phyloP scores from a whole-genome alignment of 2,329 filamentous ascomycete genomes.

The Pyricularia pennisetigena region DNA sequence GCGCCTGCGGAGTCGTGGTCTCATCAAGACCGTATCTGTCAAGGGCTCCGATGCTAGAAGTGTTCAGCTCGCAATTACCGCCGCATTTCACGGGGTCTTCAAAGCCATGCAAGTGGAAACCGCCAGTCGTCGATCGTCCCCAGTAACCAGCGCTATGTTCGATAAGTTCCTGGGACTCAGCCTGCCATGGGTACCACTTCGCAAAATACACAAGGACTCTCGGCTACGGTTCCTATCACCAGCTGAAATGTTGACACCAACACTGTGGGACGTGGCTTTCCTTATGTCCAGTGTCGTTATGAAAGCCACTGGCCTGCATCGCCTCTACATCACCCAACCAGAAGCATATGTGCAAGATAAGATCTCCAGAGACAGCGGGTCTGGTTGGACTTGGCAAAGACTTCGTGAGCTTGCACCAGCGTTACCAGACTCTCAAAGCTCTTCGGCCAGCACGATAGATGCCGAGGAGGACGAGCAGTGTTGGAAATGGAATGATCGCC shows the following conservation, averaged over 20 bases:
- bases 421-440: constrained; percentile 30
- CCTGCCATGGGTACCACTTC: constrained; percentile 63
- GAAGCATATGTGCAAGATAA: constrained; percentile 63
- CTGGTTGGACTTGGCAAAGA: constrained; percentile 62
- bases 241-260: constrained; percentile 63
- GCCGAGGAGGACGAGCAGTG: constrained; percentile 53
- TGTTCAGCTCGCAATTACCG: constrained; percentile 52
- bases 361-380: constrained; percentile 30
- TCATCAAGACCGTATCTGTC: constrained; percentile 55
- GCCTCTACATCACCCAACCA: constrained; percentile 67
- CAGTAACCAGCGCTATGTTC: constrained; percentile 10
- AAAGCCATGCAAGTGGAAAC: constrained; percentile 29
- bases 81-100: constrained; percentile 51
- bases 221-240: constrained; percentile 60
- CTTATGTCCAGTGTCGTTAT: constrained; percentile 63
- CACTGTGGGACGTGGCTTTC: constrained; percentile 62
- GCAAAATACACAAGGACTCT: constrained; percentile 66
- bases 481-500: constrained; percentile 56
- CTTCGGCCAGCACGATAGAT: constrained; percentile 35
- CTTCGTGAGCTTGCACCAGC: constrained; percentile 53
- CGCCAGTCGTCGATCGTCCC: constrained; percentile 19
- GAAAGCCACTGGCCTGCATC: constrained; percentile 52
- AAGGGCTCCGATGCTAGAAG: constrained; percentile 56
- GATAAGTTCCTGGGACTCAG: constrained; percentile 50
- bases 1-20: constrained; percentile 64